Conservation (phyloP, 148 eudicot species). For the Chenopodium album region DNA sequence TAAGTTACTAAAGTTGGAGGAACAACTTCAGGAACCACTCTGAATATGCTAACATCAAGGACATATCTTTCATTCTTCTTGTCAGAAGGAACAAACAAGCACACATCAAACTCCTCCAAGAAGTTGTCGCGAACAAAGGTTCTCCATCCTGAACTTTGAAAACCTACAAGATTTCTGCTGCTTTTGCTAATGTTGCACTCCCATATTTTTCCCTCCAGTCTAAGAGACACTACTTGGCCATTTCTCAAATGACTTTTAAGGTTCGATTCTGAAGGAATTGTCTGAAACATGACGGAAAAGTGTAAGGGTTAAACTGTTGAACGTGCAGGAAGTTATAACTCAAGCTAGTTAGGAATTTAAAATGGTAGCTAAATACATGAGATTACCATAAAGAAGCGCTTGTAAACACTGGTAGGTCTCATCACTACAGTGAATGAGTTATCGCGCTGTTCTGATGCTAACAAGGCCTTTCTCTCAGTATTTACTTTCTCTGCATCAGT, state of each 20-base stretch:
- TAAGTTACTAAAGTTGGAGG: neutral
- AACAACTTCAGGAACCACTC: constrained; percentile 37
- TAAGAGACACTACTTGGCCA: constrained; percentile 32
- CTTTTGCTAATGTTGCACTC: neutral
- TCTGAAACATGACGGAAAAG: constrained; percentile 25
- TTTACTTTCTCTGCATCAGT: constrained; percentile 29
- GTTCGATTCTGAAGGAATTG: constrained; percentile 39
- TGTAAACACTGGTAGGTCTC: constrained; percentile 38
- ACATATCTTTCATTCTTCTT: constrained; percentile 2
- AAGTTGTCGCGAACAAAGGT: constrained; percentile 37
- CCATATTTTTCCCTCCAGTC: constrained; percentile 34
- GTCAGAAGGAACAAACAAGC: constrained; percentile 38
- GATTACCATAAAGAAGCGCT: constrained; percentile 40
- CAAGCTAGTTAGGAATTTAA: neutral
- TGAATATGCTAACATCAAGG: constrained; percentile 45
- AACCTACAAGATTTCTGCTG: neutral
- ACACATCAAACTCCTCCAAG: constrained; percentile 49
- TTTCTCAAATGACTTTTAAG: constrained; percentile 7
- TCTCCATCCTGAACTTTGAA: constrained; percentile 36
- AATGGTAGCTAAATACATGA: neutral
- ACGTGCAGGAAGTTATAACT: neutral
- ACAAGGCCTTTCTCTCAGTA: constrained; percentile 28
- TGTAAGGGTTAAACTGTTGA: neutral
- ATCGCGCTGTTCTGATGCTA: constrained; percentile 6
- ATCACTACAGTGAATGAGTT: constrained; percentile 28